Conservation (phyloP, 768 basidiomycete species). For the Russula sp. region DNA sequence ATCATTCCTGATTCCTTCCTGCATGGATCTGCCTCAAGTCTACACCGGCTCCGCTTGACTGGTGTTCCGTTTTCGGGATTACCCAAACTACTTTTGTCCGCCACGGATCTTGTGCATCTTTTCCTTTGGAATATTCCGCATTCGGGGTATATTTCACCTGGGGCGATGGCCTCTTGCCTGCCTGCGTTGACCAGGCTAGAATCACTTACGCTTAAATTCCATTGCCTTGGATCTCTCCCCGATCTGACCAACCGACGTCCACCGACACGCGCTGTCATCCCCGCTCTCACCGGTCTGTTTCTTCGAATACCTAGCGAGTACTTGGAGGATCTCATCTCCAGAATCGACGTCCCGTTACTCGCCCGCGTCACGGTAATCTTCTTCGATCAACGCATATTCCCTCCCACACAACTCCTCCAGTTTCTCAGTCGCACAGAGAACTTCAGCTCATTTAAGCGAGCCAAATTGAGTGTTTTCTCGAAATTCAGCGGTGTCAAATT, state of each 20-base stretch:
- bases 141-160: background rate
- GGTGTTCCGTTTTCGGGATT: background rate
- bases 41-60: background rate
- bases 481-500: too few relatives aligned
- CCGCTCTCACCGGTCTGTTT: background rate
- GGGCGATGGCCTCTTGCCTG: background rate
- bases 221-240: background rate
- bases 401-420: too few relatives aligned
- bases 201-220: background rate
- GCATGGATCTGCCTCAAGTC: background rate
- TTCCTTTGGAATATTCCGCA: background rate
- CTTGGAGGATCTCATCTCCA: background rate
- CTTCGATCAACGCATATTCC: too few relatives aligned
- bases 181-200: background rate
- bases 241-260: background rate
- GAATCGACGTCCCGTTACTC: too few relatives aligned
- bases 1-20: background rate
- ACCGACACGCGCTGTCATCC: background rate
- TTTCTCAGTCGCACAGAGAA: too few relatives aligned
- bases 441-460: too few relatives aligned
- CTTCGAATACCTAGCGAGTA: background rate
- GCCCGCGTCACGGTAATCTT: too few relatives aligned
- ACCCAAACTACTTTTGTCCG: background rate
- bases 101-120: background rate
- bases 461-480: too few relatives aligned